Conservation (phyloP, 192 early-diverging fungal genomes). For the Podila epicladia region DNA sequence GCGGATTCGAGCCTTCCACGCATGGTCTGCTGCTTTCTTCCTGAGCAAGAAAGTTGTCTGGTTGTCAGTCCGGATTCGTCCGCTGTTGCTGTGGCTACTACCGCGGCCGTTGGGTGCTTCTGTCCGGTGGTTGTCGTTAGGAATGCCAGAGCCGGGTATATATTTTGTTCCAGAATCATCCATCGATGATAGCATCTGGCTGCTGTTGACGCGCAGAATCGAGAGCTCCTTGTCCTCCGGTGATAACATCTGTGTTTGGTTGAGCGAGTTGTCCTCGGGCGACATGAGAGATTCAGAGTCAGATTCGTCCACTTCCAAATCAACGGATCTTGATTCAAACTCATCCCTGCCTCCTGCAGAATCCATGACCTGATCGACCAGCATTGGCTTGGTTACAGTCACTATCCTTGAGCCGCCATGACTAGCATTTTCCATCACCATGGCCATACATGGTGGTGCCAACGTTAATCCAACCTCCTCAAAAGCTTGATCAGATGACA, state of each 20-base stretch:
- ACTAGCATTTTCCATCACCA: slow-evolving; percentile 32
- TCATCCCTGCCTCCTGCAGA: slow-evolving; percentile 11
- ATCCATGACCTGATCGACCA: slow-evolving; percentile 49
- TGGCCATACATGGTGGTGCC: slow-evolving; percentile 45
- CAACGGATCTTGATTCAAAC: slow-evolving; percentile 7
- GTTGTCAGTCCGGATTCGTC: not conserved
- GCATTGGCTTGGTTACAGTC: slow-evolving; percentile 42
- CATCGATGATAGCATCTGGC: slow-evolving; percentile 28
- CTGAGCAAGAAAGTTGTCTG: not conserved
- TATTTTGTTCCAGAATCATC: slow-evolving; percentile 29
- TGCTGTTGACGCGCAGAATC: slow-evolving; percentile 37
- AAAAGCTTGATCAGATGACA: not conserved
- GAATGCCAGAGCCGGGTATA: not conserved
- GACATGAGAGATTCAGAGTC: slow-evolving; percentile 39
- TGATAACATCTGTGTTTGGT: not conserved
- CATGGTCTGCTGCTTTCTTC: slow-evolving; percentile 23
- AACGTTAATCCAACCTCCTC: slow-evolving; percentile 21
- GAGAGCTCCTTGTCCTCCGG: slow-evolving; percentile 27
- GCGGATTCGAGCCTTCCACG: slow-evolving; percentile 36
- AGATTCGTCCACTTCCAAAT: slow-evolving; percentile 26
- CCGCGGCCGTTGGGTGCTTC: not conserved
- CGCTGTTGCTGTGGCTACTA: not conserved
- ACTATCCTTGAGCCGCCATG: slow-evolving; percentile 28
- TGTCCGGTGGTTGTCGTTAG: not conserved
- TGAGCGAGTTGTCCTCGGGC: slow-evolving; percentile 19